Evolutionary conservation across 805 yeast species (phyloP), one percentile per base, ranked within the genome.

Genomic region (Helenozyma baotianmanensis): DNA sequence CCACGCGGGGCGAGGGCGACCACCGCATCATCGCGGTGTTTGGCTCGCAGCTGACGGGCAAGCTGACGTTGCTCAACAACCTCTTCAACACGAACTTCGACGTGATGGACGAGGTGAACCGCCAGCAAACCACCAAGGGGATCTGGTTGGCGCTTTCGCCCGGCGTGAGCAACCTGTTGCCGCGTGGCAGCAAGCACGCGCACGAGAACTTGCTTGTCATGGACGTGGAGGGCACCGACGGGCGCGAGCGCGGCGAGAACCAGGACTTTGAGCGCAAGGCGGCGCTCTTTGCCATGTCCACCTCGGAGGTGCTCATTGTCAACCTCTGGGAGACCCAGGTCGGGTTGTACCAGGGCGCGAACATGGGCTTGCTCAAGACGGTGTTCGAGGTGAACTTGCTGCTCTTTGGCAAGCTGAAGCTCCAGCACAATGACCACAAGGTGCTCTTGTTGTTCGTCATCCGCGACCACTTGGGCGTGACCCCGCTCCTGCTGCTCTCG

Each of bases 161-260:
- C 3, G 47, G 45, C 3, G 56, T 64, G 15, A 56, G 49, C 29
- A 24, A 31, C 16, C 15, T 33, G 14, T 14, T 35, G 3, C 23
- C 30, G 2, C 25, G 12, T 6, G 23, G 36, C 9, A 24, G 33
- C 6, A 36, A 43, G 21, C 32, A 29, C 10, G 14, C 36, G 9
- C 29, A 32, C 13, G 53, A 56, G 17, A 68, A 77, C 42, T 67
- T 87, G 9, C 72, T 86, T 40, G 94, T 92, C 2, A 74, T 92
- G 73, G 98, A 92, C 54, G 97, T 92, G n/a, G 98, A 92, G 62
- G 98, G 98, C 30, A 89, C 97, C 1, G 98, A 92, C 62, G 97
- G 98, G 30, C 74, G 96, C 39, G 98, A 92, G 61, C 75, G 97
- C 35, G 97, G 97, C 16, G 98, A 92, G 50, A 97, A 92, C 59